Evolutionary conservation across 306 rosid species (phyloP).

Genomic region (Glycine tomentella): DNA sequence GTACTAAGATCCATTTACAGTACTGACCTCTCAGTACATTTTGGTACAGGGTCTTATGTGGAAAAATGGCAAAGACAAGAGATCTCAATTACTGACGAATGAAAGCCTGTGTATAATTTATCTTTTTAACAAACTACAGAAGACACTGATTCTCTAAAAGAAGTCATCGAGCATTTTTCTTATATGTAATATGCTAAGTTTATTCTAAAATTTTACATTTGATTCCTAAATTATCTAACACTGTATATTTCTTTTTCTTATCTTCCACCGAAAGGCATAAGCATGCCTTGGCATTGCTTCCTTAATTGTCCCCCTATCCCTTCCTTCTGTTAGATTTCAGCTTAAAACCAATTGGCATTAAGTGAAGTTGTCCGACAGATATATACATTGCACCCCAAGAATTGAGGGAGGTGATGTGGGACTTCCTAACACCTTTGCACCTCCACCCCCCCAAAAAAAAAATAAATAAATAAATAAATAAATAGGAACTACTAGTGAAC

Average conservation of each 20-base stretch:
- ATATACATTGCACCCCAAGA: too few relatives aligned
- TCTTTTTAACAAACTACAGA: background rate
- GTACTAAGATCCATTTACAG: background rate
- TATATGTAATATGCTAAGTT: background rate
- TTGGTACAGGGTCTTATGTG: background rate
- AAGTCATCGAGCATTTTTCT: background rate
- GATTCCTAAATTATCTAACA: background rate
- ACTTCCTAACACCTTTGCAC: too few relatives aligned
- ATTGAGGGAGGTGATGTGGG: too few relatives aligned
- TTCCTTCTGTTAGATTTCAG: background rate
- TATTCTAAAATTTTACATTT: background rate
- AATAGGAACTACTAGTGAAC: constrained; percentile 1
- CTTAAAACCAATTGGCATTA: too few relatives aligned
- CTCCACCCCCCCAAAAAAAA: background rate
- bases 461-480: background rate
- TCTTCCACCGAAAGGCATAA: constrained; percentile 29
- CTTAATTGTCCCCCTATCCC: background rate
- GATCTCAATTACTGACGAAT: background rate
- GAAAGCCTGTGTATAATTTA: background rate
- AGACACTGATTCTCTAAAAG: background rate
- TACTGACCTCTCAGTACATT: background rate
- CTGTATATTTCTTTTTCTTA: background rate
- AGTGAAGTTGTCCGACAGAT: too few relatives aligned
- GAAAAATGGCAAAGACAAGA: background rate
- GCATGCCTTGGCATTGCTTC: constrained; percentile 13